Conservation (phyloP, 805 yeast genomes). For the Nakazawaea wyomingensis region DNA sequence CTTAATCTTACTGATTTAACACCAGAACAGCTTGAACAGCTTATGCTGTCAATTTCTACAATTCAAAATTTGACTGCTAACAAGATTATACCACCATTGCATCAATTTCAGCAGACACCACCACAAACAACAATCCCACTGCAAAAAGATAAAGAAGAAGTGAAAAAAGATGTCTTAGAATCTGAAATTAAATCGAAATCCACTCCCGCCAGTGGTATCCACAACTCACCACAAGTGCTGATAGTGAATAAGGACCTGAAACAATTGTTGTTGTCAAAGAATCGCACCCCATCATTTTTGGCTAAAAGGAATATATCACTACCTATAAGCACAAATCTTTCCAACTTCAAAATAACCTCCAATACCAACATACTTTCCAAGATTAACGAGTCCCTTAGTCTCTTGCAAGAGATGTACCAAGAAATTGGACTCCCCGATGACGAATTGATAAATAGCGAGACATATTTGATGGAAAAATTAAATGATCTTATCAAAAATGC, state of each 20-base stretch:
- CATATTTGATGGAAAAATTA: constrained; percentile 4
- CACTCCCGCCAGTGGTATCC: neutral
- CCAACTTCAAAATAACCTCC: neutral
- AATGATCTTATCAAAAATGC: constrained; percentile 9
- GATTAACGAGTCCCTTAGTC: constrained; percentile 6
- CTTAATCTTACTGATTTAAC: constrained; percentile 1
- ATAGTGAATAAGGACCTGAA: neutral
- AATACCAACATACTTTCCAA: constrained; percentile 2
- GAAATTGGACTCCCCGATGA: constrained; percentile 10
- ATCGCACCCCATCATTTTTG: constrained; percentile 4
- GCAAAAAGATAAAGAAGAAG: no score
- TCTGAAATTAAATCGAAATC: neutral
- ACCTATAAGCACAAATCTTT: neutral
- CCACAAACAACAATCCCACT: neutral
- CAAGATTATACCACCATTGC: neutral
- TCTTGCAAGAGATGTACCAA: constrained; percentile 10
- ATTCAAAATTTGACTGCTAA: constrained; percentile 7
- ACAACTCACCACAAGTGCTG: neutral
- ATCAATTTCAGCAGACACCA: neutral
- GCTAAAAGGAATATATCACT: constrained; percentile 7
- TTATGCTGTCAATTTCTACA: constrained; percentile 5
- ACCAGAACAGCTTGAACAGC: constrained; percentile 8
- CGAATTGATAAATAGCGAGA: constrained; percentile 7
- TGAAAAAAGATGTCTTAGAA: no score
- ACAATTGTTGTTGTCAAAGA: neutral